Conservation (phyloP, 108 stramenopile species). For the Cyclotella distinguenda region DNA sequence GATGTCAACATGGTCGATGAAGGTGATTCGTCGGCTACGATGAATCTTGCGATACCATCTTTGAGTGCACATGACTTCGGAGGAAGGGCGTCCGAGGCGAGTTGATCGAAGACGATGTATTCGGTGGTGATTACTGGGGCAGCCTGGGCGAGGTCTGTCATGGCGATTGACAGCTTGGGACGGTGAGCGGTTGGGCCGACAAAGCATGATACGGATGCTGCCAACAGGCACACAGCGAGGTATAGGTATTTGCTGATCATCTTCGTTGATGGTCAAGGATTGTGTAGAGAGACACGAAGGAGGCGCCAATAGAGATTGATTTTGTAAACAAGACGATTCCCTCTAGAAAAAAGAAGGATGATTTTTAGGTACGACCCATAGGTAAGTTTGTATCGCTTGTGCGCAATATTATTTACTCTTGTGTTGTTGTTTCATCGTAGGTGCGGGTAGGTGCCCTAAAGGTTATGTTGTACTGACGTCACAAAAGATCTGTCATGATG, state of each 20-base stretch:
- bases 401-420: too few relatives aligned
- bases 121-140: slow-evolving; percentile 2
- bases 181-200: slow-evolving; percentile 14
- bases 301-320: too few relatives aligned
- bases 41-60: slow-evolving; percentile 23
- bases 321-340: too few relatives aligned
- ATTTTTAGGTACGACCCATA: too few relatives aligned
- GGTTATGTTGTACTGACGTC: too few relatives aligned
- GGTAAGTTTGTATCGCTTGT: too few relatives aligned
- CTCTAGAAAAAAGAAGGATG: too few relatives aligned
- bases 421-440: too few relatives aligned
- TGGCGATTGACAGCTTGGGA: slow-evolving; percentile 17
- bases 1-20: slow-evolving; percentile 30
- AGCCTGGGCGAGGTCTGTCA: slow-evolving; percentile 26
- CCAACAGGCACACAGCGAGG: slow-evolving; percentile 8
- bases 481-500: too few relatives aligned
- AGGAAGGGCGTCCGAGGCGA: slow-evolving; percentile 9
- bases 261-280: too few relatives aligned
- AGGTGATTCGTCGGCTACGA: slow-evolving; percentile 12
- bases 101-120: slow-evolving; percentile 3
- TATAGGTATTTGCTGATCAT: not conserved
- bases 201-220: slow-evolving; percentile 22
- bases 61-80: slow-evolving; percentile 23
- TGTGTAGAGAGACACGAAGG: too few relatives aligned
- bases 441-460: too few relatives aligned